Evolutionary conservation across 2,329 filamentous ascomycete species (phyloP).

Genomic region (Fusarium continuum): DNA sequence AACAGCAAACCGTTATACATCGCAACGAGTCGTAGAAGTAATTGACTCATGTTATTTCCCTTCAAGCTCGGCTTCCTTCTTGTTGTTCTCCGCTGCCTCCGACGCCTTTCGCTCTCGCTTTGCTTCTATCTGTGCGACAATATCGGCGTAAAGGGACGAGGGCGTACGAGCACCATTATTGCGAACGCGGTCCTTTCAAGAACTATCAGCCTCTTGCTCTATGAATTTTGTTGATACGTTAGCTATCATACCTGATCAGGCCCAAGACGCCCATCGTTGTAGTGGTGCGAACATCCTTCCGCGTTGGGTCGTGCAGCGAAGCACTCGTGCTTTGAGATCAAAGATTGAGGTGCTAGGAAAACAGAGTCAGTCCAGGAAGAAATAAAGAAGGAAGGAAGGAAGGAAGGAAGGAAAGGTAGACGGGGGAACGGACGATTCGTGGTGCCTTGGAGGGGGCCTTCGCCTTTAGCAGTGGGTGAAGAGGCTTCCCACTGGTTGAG

Average conservation of each 20-base stretch:
- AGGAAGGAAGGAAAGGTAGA: fast-evolving
- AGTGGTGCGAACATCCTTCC: neutral
- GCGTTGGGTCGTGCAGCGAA: constrained; percentile 32
- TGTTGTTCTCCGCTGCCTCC: neutral
- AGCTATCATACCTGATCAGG: constrained; percentile 14
- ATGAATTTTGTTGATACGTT: fast-evolving
- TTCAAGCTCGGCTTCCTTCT: neutral
- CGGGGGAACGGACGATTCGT: constrained; percentile 3
- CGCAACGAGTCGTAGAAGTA: too few relatives aligned
- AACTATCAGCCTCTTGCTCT: neutral
- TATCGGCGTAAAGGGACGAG: constrained; percentile 40
- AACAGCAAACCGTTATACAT: too few relatives aligned
- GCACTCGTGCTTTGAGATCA: constrained; percentile 41
- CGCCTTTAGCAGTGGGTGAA: constrained; percentile 23
- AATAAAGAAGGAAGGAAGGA: too few relatives aligned
- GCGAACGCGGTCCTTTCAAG: constrained; percentile 35
- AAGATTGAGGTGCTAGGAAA: constrained; percentile 31
- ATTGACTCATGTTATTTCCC: neutral
- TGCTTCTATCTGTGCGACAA: constrained; percentile 36
- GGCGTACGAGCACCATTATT: constrained; percentile 42
- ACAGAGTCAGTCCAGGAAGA: neutral
- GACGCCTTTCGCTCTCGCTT: constrained; percentile 13
- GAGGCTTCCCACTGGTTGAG: constrained; percentile 27
- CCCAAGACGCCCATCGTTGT: constrained; percentile 6
- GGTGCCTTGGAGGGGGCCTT: constrained; percentile 34